A percentile compares a stretch with the other conserved stretches of the same genome.
phyloP scores from a whole-genome alignment of 2,329 filamentous ascomycete species.

The Xylariaceae sp. region DNA sequence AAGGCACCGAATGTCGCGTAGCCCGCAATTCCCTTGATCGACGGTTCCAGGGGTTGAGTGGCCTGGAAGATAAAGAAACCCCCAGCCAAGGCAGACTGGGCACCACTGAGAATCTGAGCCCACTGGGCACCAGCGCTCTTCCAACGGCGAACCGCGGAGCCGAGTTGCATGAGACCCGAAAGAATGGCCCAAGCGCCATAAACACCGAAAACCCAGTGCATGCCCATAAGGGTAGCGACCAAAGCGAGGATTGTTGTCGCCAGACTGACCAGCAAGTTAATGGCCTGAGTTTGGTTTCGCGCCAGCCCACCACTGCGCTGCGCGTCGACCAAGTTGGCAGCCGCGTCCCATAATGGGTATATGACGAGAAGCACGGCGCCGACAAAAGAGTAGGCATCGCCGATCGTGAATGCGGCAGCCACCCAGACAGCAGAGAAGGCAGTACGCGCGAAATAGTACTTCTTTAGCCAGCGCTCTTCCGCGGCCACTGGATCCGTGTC shows the following conservation, averaged over 20 bases:
- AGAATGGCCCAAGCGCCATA: constrained; percentile 23
- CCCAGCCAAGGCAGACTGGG: constrained; percentile 17
- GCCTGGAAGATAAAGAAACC: constrained; percentile 22
- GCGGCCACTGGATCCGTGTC: constrained; percentile 5
- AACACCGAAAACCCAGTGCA: constrained; percentile 22
- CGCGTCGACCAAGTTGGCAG: constrained; percentile 17
- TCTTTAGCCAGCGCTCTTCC: constrained; percentile 23
- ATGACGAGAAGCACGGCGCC: constrained; percentile 19
- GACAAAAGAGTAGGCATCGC: constrained; percentile 10
- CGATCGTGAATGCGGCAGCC: constrained; percentile 16
- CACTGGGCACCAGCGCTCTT: constrained; percentile 16
- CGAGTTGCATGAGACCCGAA: constrained; percentile 20
- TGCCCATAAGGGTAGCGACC: constrained; percentile 14
- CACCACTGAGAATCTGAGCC: constrained; percentile 20
- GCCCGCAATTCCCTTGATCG: constrained; percentile 18
- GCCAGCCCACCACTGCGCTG: constrained; percentile 20
- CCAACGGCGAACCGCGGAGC: constrained; percentile 16
- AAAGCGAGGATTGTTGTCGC: constrained; percentile 15
- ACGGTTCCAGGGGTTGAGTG: constrained; percentile 11
- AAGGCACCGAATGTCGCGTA: constrained; percentile 21
- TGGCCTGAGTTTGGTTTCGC: constrained; percentile 14
- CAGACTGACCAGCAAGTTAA: constrained; percentile 17
- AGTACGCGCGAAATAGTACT: constrained; percentile 22
- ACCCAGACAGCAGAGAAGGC: constrained; percentile 18
- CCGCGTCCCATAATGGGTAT: constrained; percentile 22